A percentile compares a stretch with the other conserved stretches of the same genome.
Conservation (phyloP, 495 filamentous ascomycete genomes). For the Monascus purpureus region DNA sequence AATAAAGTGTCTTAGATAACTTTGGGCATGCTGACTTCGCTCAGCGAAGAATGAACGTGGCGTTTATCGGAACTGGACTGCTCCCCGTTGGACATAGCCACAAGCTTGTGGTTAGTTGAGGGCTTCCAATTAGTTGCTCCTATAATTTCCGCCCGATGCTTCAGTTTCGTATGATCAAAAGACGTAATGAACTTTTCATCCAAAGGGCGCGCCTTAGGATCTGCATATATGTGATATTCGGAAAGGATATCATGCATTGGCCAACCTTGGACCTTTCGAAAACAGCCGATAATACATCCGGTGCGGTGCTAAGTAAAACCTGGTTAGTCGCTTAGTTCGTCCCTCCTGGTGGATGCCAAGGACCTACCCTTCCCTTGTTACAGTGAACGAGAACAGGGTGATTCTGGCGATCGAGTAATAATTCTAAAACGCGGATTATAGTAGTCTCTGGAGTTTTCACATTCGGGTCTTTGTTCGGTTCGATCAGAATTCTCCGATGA, state of each 20-base stretch:
- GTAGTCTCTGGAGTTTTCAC: slow-evolving; percentile 38
- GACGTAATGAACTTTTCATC: slow-evolving; percentile 39
- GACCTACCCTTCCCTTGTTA: slow-evolving; percentile 68
- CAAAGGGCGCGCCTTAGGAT: slow-evolving; percentile 42
- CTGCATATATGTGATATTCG: slow-evolving; percentile 57
- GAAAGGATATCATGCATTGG: slow-evolving; percentile 36
- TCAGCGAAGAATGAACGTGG: slow-evolving; percentile 1
- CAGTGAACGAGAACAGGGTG: slow-evolving; percentile 74
- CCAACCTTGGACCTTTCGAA: slow-evolving; percentile 54
- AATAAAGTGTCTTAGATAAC: too few relatives aligned
- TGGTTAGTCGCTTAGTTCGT: too few relatives aligned
- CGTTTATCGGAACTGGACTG: slow-evolving; percentile 1
- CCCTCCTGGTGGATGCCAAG: too few relatives aligned
- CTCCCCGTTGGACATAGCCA: slow-evolving; percentile 1
- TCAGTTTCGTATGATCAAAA: slow-evolving; percentile 23
- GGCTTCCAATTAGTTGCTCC: background rate
- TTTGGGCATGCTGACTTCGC: background rate
- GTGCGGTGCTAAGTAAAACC: slow-evolving; percentile 51
- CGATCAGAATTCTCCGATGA: slow-evolving; percentile 56
- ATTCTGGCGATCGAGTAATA: slow-evolving; percentile 51
- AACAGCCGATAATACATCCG: slow-evolving; percentile 60
- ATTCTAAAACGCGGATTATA: slow-evolving; percentile 47
- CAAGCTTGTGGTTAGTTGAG: background rate
- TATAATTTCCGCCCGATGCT: background rate
- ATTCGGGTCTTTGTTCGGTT: slow-evolving; percentile 55